Conservation (phyloP, 768 basidiomycete genomes). For the Tremella fuciformis region DNA sequence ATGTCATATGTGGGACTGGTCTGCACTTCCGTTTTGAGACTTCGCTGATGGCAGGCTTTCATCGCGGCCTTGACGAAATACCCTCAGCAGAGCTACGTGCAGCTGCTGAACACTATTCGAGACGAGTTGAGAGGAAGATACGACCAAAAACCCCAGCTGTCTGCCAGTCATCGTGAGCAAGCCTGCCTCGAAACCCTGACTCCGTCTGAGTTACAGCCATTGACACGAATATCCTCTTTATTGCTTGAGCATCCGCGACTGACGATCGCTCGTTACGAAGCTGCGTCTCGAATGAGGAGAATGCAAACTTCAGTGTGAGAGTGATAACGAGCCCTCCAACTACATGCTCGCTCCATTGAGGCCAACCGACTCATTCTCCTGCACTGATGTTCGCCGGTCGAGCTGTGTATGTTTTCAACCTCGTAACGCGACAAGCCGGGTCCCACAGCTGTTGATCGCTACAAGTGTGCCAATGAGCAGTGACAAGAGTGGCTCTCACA, state of each 20-base stretch:
- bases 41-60: constrained; percentile 38
- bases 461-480: too few relatives aligned
- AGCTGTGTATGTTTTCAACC: too few relatives aligned
- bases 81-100: constrained; percentile 51
- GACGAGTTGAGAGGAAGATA: constrained; percentile 53
- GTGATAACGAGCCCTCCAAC: too few relatives aligned
- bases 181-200: neutral
- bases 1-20: constrained; percentile 52
- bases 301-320: too few relatives aligned
- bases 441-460: too few relatives aligned
- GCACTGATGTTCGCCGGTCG: too few relatives aligned
- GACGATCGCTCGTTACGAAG: too few relatives aligned
- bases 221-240: constrained; percentile 36
- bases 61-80: constrained; percentile 52
- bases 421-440: too few relatives aligned
- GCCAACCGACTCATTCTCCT: too few relatives aligned
- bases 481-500: too few relatives aligned
- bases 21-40: neutral
- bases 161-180: constrained; percentile 43
- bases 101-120: constrained; percentile 51
- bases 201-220: constrained; percentile 27
- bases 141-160: constrained; percentile 52
- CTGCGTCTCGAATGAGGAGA: neutral
- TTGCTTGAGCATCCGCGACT: constrained; percentile 27
- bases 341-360: too few relatives aligned